These are phyloP conservation scores for Calvatia gigantea DNA, from an alignment of 768 basidiomycete genomes.

Conservation along the genomic window DNA sequence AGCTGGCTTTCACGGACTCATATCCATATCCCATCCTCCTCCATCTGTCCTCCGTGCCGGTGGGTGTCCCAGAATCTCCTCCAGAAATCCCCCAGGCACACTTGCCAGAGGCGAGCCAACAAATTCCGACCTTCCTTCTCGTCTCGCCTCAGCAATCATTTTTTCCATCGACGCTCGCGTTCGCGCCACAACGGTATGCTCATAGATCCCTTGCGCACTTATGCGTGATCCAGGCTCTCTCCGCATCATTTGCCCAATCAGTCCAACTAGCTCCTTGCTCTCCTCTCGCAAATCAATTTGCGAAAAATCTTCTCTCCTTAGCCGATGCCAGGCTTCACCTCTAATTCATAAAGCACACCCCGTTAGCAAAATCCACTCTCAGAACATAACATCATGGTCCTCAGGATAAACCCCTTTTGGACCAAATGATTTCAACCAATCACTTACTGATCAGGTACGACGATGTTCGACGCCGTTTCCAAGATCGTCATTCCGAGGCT, in stretches of 20 bases:
- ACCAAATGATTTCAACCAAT: slow-evolving; percentile 10
- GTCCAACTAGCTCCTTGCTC: slow-evolving; percentile 60
- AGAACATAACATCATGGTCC: slow-evolving; percentile 11
- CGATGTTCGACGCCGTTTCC: slow-evolving; percentile 92
- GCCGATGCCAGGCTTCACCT: slow-evolving; percentile 91
- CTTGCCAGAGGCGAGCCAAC: slow-evolving; percentile 59
- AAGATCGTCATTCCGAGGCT: slow-evolving; percentile 96
- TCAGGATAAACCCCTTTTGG: slow-evolving; percentile 11
- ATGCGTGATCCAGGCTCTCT: slow-evolving; percentile 61
- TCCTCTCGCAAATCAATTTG: slow-evolving; percentile 69
- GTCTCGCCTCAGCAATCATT: slow-evolving; percentile 31
- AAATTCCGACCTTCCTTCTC: slow-evolving; percentile 40
- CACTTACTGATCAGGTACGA: slow-evolving; percentile 94
- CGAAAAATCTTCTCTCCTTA: slow-evolving; percentile 88
- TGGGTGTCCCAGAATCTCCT: slow-evolving; percentile 48
- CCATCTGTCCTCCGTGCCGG: slow-evolving; percentile 33
- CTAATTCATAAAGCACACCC: slow-evolving; percentile 42
- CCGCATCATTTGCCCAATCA: slow-evolving; percentile 78
- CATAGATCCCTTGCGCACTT: slow-evolving; percentile 50
- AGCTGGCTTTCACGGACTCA: slow-evolving; percentile 17
- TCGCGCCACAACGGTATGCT: slow-evolving; percentile 61
- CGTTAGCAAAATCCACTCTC: slow-evolving; percentile 23
- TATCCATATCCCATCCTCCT: slow-evolving; percentile 23
- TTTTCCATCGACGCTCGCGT: slow-evolving; percentile 63
- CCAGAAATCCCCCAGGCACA: slow-evolving; percentile 60